Percentiles rank a stretch among this genome's conserved stretches.
Evolutionary conservation across 1,284 basidiomycete species (phyloP).

Genomic region (Puccinia coronata): DNA sequence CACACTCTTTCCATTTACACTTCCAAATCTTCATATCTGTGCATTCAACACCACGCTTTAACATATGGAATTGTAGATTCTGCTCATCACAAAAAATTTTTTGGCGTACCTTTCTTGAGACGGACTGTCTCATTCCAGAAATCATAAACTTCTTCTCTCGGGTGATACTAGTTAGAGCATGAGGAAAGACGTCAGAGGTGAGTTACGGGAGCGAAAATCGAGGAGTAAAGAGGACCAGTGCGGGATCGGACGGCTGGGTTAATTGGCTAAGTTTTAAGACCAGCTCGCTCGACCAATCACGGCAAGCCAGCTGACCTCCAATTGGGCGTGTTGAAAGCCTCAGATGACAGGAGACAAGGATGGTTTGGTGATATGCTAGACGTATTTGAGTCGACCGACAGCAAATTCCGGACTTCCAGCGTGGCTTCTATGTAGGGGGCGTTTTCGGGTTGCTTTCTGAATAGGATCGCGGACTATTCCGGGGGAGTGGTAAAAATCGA

Average conservation of each 20-base stretch:
- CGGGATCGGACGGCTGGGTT: slow-evolving; percentile 21
- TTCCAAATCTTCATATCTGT: background rate
- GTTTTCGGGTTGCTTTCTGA: background rate
- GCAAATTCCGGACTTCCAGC: slow-evolving; percentile 29
- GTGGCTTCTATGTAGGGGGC: slow-evolving; percentile 27
- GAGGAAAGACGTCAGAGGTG: slow-evolving; percentile 43
- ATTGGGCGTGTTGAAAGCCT: background rate
- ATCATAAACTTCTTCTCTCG: slow-evolving; percentile 45
- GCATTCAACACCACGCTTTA: background rate
- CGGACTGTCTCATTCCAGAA: slow-evolving; percentile 34
- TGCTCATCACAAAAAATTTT: background rate
- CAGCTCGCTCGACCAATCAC: slow-evolving; percentile 18
- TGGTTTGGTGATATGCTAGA: slow-evolving; percentile 3
- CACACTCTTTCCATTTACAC: slow-evolving; percentile 48
- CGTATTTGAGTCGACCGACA: background rate
- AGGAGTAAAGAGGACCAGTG: slow-evolving; percentile 17
- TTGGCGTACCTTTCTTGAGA: slow-evolving; percentile 3
- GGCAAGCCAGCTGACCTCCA: background rate
- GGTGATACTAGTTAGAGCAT: slow-evolving; percentile 32
- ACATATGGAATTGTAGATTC: background rate
- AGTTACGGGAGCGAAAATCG: slow-evolving; percentile 34
- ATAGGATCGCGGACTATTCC: background rate
- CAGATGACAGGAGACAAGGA: background rate
- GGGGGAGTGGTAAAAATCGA: slow-evolving; percentile 8
- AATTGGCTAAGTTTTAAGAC: background rate